A percentile compares a stretch with the other conserved stretches of the same genome.
phyloP scores from a whole-genome alignment of 306 rosid genomes.

The Prunus mira region DNA sequence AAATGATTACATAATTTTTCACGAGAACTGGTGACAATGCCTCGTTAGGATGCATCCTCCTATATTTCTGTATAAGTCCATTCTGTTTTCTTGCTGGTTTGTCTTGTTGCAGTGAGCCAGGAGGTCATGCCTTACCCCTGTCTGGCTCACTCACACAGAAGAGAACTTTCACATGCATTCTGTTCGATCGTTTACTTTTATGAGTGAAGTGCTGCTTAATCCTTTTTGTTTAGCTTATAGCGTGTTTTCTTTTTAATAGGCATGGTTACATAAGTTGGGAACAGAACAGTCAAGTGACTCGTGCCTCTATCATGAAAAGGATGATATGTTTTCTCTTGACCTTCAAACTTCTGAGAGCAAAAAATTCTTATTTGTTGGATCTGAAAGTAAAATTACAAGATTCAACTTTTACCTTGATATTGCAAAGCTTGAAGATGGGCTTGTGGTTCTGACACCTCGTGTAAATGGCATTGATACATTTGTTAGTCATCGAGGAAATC shows the following conservation, averaged over 20 bases:
- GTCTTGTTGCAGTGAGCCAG: background rate
- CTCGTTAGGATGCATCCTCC: background rate
- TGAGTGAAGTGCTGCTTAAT: background rate
- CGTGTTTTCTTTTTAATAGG: conserved; percentile 43
- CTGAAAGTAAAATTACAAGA: conserved; percentile 77
- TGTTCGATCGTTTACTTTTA: background rate
- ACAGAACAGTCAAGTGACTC: conserved; percentile 67
- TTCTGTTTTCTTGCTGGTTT: background rate
- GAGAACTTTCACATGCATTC: background rate
- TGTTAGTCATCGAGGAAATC: conserved; percentile 82
- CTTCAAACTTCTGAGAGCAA: conserved; percentile 85
- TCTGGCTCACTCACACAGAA: background rate
- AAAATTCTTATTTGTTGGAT: conserved; percentile 75
- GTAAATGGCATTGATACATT: conserved; percentile 69
- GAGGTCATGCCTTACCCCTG: background rate
- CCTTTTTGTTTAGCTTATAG: conserved; percentile 9
- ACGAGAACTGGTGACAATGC: background rate
- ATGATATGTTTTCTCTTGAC: conserved; percentile 69
- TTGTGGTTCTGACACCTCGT: conserved; percentile 70
- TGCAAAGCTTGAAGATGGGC: conserved; percentile 69
- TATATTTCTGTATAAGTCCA: background rate
- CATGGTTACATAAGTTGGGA: conserved; percentile 79
- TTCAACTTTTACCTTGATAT: conserved; percentile 90
- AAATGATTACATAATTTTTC: background rate
- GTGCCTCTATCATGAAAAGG: conserved; percentile 76